Conservation (phyloP, 1,139 yeast species). For the Saccharomycopsis hybrid region DNA sequence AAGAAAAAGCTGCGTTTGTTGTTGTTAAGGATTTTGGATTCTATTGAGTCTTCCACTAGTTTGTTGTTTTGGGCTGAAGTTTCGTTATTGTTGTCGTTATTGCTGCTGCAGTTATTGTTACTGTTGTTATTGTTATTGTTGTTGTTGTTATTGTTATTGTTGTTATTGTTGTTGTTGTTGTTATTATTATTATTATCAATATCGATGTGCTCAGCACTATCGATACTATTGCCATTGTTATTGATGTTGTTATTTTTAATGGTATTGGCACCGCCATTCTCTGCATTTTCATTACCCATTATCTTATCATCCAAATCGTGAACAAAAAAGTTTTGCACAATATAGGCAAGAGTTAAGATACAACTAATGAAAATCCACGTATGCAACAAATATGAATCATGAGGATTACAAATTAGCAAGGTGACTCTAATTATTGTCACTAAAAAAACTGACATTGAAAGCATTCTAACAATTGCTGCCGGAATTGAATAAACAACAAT, state of each 20-base stretch:
- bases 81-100: no score
- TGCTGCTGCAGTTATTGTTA: no score
- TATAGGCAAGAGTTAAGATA: slow-evolving; percentile 74
- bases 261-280: no score
- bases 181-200: no score
- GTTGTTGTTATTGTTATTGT: no score
- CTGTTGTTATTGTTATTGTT: no score
- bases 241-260: not conserved
- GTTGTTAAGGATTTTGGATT: slow-evolving; percentile 3
- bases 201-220: slow-evolving; percentile 25
- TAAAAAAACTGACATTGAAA: slow-evolving; percentile 72
- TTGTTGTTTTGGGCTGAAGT: no score
- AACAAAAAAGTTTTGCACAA: slow-evolving; percentile 83
- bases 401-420: slow-evolving; percentile 51
- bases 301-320: slow-evolving; percentile 55
- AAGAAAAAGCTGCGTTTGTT: slow-evolving; percentile 32
- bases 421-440: slow-evolving; percentile 65
- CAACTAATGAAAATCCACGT: slow-evolving; percentile 91
- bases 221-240: not conserved
- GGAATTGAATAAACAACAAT: slow-evolving; percentile 81
- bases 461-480: slow-evolving; percentile 82
- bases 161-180: no score
- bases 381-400: slow-evolving; percentile 62
- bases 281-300: slow-evolving; percentile 20
- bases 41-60: no score